phyloP scores from a whole-genome alignment of 2,329 filamentous ascomycete genomes.

The Lachnellula suecica region DNA sequence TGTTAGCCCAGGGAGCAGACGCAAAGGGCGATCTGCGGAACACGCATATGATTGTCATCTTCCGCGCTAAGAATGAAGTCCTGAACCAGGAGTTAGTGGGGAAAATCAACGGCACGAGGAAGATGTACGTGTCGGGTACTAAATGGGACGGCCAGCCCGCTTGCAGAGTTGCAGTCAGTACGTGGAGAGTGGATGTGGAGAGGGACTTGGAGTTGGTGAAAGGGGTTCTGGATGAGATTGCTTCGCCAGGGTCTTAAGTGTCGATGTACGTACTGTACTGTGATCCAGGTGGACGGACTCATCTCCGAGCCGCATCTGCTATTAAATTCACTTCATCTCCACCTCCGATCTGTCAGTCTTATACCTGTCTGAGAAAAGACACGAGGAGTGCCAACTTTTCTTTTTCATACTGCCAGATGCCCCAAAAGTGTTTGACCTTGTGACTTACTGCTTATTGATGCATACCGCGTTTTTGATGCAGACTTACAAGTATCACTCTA shows the following conservation, averaged over 20 bases:
- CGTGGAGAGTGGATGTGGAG: constrained; percentile 73
- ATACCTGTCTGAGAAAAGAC: too few species aligned
- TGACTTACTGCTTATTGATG: too few species aligned
- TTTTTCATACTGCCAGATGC: too few species aligned
- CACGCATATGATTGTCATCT: constrained; percentile 67
- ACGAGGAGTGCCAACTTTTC: too few species aligned
- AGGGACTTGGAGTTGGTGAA: constrained; percentile 66
- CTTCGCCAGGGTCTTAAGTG: not conserved
- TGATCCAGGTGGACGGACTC: too few species aligned
- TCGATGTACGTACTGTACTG: too few species aligned
- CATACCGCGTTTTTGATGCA: too few species aligned
- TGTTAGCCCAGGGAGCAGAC: constrained; percentile 58
- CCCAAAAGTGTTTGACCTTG: too few species aligned
- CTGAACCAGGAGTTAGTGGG: constrained; percentile 68
- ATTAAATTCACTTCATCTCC: too few species aligned
- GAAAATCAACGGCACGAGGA: constrained; percentile 70
- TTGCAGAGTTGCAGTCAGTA: constrained; percentile 81
- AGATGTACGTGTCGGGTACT: constrained; percentile 82
- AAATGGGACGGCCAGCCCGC: constrained; percentile 73
- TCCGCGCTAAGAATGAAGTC: constrained; percentile 64
- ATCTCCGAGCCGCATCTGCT: too few species aligned
- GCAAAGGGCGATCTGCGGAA: constrained; percentile 39
- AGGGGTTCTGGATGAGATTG: constrained; percentile 50
- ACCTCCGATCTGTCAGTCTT: too few species aligned
- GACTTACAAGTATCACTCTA: too few species aligned